Conservation (phyloP, 148 eudicot genomes). For the Rhododendron williamsianum region DNA sequence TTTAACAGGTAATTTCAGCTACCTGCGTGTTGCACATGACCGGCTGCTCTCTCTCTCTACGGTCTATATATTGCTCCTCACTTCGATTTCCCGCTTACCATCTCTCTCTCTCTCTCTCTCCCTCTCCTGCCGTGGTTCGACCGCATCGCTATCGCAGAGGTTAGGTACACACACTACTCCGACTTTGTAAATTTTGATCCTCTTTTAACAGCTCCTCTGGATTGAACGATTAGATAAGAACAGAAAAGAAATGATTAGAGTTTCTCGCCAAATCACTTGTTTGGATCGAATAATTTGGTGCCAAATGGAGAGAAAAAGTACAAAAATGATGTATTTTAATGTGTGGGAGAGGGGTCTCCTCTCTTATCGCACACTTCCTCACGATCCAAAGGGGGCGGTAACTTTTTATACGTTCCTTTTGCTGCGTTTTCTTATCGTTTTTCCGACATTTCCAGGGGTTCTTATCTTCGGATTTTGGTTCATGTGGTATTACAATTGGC, state of each 20-base stretch:
- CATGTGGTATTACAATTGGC: background rate
- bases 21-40: background rate
- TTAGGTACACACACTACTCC: background rate
- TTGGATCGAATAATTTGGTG: too few species aligned
- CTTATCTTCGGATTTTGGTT: background rate
- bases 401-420: background rate
- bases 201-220: background rate
- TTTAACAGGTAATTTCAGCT: background rate
- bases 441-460: background rate
- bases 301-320: too few species aligned
- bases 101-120: background rate
- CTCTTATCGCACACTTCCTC: too few species aligned
- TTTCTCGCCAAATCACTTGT: background rate
- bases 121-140: background rate
- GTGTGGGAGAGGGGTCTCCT: too few species aligned
- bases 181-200: background rate
- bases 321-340: too few species aligned
- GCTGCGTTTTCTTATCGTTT: slow-evolving; percentile 1
- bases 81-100: background rate
- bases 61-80: slow-evolving; percentile 2
- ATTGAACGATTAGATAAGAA: background rate
- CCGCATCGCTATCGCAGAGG: background rate
- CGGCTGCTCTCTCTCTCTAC: background rate
- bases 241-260: background rate
- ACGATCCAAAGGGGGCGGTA: background rate